A percentile compares a stretch with the other conserved stretches of the same genome.
These are phyloP conservation scores for Aureobasidium sp. DNA, from an alignment of 2,329 filamentous ascomycete species.

Conservation along the genomic window DNA sequence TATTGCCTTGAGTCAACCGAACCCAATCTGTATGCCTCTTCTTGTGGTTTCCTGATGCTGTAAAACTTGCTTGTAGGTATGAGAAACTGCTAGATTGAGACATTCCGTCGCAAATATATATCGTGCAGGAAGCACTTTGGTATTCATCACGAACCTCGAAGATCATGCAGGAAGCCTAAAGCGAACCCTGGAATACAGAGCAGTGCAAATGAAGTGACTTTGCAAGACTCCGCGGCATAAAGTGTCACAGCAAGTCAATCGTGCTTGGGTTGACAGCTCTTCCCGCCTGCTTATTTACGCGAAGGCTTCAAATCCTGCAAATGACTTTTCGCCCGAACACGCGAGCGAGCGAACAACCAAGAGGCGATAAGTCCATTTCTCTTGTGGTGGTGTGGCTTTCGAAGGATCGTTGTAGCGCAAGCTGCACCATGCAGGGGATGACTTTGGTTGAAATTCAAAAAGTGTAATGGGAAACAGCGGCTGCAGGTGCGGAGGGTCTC, in stretches of 20 bases:
- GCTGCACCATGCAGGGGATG: constrained; percentile 14
- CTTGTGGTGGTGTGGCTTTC: not conserved
- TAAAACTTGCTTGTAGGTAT: not conserved
- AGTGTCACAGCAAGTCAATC: not conserved
- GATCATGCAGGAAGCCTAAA: not conserved
- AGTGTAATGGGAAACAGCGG: not conserved
- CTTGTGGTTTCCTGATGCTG: not conserved
- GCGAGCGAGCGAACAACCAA: not conserved
- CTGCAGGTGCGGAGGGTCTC: not conserved
- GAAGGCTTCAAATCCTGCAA: not conserved
- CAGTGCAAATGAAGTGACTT: not conserved
- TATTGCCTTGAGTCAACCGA: not conserved
- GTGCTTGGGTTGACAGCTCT: not conserved
- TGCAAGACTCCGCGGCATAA: not conserved
- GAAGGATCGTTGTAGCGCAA: not conserved
- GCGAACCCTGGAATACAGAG: not conserved
- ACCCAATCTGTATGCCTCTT: not conserved
- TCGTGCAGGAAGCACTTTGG: not conserved
- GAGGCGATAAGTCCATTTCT: not conserved
- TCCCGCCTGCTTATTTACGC: constrained; percentile 2
- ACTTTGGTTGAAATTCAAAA: not conserved
- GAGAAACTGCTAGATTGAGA: not conserved
- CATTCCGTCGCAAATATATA: not conserved
- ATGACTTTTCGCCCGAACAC: not conserved
- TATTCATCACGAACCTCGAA: not conserved